Conservation (phyloP, 2,329 filamentous ascomycete species). For the Camptophora hylomeconis region DNA sequence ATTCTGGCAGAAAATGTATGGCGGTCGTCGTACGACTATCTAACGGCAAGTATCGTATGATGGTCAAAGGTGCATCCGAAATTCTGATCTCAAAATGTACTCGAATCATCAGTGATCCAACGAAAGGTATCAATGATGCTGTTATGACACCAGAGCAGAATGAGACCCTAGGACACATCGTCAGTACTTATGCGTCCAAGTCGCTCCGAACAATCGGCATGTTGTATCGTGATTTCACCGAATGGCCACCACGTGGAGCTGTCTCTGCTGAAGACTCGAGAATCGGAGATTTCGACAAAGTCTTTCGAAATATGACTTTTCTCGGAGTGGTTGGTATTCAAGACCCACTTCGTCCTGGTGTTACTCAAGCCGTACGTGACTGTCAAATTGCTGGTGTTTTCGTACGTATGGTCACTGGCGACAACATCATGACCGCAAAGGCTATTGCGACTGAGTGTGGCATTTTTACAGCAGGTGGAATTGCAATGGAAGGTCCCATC, state of each 20-base stretch:
- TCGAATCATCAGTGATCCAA: slow-evolving; percentile 45
- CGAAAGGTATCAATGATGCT: slow-evolving; percentile 40
- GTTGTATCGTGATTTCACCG: slow-evolving; percentile 69
- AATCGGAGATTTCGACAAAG: slow-evolving; percentile 51
- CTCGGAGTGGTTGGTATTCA: slow-evolving; percentile 66
- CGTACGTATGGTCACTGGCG: slow-evolving; percentile 76
- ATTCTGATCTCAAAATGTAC: slow-evolving; percentile 35
- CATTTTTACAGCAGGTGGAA: slow-evolving; percentile 53
- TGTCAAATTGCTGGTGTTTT: slow-evolving; percentile 67
- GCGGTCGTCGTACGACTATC: slow-evolving; percentile 46
- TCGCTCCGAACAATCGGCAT: slow-evolving; percentile 78
- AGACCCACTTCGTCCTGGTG: slow-evolving; percentile 63
- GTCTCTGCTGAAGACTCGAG: slow-evolving; percentile 43
- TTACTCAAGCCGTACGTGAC: slow-evolving; percentile 57
- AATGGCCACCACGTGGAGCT: slow-evolving; percentile 63
- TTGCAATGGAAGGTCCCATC: slow-evolving; percentile 66
- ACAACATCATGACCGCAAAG: slow-evolving; percentile 66
- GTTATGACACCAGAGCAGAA: slow-evolving; percentile 45
- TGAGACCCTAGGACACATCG: slow-evolving; percentile 50
- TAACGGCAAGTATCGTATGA: slow-evolving; percentile 43
- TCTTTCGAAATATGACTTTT: slow-evolving; percentile 56
- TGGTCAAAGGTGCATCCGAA: slow-evolving; percentile 41
- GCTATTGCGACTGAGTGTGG: slow-evolving; percentile 70
- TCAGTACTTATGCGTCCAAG: slow-evolving; percentile 63
- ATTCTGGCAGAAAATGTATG: slow-evolving; percentile 58